phyloP scores from a whole-genome alignment of 768 basidiomycete genomes.

The Ramaria sp. region DNA sequence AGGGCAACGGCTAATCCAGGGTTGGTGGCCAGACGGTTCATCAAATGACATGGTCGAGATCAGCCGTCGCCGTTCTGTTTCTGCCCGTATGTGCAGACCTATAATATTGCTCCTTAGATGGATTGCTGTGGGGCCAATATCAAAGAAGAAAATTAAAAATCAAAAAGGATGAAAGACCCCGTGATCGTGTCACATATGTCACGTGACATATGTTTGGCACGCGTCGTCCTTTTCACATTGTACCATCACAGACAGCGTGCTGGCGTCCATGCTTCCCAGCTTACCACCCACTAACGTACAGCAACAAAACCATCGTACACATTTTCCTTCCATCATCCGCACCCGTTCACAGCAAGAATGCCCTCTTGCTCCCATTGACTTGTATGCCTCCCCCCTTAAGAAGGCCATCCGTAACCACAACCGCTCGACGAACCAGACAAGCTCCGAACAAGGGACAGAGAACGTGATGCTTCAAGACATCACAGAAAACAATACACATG shows the following conservation, averaged over 20 bases:
- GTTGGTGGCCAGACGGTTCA: no score
- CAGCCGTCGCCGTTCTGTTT: no score
- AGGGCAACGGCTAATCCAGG: no score
- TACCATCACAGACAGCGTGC: background rate
- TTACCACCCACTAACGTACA: background rate
- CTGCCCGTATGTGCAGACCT: no score
- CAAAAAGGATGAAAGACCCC: no score
- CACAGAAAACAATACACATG: background rate
- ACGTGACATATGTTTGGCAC: constrained; percentile 5
- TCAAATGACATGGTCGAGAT: no score
- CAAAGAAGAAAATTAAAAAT: no score
- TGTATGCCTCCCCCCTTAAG: constrained; percentile 8
- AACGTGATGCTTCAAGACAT: background rate
- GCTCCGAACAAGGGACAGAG: background rate
- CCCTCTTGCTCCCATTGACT: background rate
- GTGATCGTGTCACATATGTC: background rate
- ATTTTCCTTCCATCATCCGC: constrained; percentile 3
- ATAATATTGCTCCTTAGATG: no score
- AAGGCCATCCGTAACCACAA: constrained; percentile 4
- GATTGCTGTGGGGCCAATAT: no score
- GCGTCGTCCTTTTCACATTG: background rate
- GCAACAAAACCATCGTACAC: background rate
- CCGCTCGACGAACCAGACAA: background rate
- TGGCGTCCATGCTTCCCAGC: background rate
- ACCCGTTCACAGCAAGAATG: constrained; percentile 8